Base-by-base conservation (phyloP, 495 filamentous ascomycete genomes). In the Neurospora sp. region DNA sequence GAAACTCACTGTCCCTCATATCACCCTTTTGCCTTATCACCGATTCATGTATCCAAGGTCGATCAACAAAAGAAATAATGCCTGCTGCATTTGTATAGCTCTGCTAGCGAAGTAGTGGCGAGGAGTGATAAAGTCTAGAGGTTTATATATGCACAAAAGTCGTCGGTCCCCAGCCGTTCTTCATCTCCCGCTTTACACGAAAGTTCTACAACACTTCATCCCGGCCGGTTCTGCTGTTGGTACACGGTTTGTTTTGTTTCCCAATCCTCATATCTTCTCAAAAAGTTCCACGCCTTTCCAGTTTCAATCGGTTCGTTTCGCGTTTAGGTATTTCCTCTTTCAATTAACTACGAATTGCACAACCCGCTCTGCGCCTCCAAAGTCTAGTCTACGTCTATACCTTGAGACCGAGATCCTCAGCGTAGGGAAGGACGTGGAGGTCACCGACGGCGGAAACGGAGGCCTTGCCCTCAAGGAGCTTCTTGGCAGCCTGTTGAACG, bases 321-420 rank as follows among this genome's bases (percentile, higher is more conserved):
- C 70, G 53, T 61, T 61, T 61, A 35, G 53, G 53, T 61, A 61
- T 61, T 61, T 61, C 53, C 53, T 61, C 53, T 61, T 61, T 61
- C 53, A 61, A 61, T 61, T 61, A 61, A 61, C 53, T 61, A 61
- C 53, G 53, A 61, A 61, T 61, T 61, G 53, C 53, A 61, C 22
- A 18, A 48, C 39, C 73, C 42, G 69, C 22, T 42, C 35, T 71
- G 16, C 39, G 40, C 38, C 44, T 40, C 35, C 42, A 72, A 71
- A 27, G 22, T 37, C 70, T 14, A 61, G 42, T 69, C 70, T 72
- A 73, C 73, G n/a, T 87, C 87, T 94, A 98, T 86, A 97, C 93
- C 81, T 91, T 93, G 81, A 99, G 87, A 48, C 95, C 96, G 78
- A 99, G 85, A 76, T 98, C 95, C 85, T 95, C 93, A 71, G 93